These are phyloP conservation scores for Macaranga tanarius DNA, from an alignment of 441 rosid species.

Conservation along the genomic window DNA sequence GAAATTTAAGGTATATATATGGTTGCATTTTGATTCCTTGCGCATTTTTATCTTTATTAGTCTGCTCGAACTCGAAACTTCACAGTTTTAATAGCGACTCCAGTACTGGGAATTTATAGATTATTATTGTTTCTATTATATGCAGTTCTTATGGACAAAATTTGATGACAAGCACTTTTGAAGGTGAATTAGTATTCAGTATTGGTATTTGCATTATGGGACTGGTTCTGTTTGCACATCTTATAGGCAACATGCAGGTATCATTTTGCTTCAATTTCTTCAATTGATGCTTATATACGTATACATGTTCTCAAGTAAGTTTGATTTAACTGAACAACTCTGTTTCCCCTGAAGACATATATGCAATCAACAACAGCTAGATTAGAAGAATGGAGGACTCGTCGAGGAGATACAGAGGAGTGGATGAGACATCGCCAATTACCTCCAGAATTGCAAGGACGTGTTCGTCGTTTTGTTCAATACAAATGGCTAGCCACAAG, in stretches of 20 bases:
- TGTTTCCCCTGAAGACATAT: slow-evolving; percentile 46
- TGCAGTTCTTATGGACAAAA: slow-evolving; percentile 88
- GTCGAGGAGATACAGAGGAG: slow-evolving; percentile 84
- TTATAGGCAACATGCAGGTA: slow-evolving; percentile 93
- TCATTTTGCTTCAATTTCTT: background rate
- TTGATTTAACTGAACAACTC: background rate
- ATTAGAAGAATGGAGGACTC: slow-evolving; percentile 81
- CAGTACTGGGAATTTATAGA: no score
- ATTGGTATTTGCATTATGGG: slow-evolving; percentile 69
- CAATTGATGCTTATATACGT: background rate
- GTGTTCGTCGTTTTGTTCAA: slow-evolving; percentile 82
- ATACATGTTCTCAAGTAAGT: background rate
- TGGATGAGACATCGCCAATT: slow-evolving; percentile 94
- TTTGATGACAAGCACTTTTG: slow-evolving; percentile 56
- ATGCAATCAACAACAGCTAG: slow-evolving; percentile 80
- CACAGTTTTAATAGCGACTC: no score
- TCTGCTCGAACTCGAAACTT: no score
- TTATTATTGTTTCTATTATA: background rate
- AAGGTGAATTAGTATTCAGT: slow-evolving; percentile 72
- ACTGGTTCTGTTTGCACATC: slow-evolving; percentile 67
- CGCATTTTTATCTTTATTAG: background rate
- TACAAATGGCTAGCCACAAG: slow-evolving; percentile 81
- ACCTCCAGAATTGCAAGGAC: slow-evolving; percentile 69
- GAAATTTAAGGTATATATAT: slow-evolving; percentile 59
- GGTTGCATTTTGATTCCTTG: no score